These are phyloP conservation scores for Novymonas esmeraldas DNA, from an alignment of 208 protist species.

Conservation along the genomic window DNA sequence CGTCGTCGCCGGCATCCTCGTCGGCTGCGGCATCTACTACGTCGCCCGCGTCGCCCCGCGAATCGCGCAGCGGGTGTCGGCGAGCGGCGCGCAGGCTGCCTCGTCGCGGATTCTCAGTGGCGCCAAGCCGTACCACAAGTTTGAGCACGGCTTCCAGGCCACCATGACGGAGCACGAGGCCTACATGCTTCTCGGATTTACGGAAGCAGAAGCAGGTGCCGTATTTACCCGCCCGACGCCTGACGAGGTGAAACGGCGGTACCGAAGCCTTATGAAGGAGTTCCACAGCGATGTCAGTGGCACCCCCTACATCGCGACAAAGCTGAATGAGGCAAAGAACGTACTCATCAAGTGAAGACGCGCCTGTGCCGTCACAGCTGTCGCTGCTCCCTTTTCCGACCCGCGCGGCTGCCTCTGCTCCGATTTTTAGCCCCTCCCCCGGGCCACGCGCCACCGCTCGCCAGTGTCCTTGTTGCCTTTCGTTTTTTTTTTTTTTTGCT, in stretches of 20 bases:
- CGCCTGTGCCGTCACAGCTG: too few relatives aligned
- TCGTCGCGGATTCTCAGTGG: conserved; percentile 7
- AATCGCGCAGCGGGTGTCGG: conserved; percentile 47
- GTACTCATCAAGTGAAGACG: conserved; percentile 43
- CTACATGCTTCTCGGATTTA: conserved; percentile 66
- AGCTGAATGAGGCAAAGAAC: conserved; percentile 87
- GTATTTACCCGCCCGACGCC: conserved; percentile 35
- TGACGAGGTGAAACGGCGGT: conserved; percentile 70
- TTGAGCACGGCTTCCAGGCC: conserved; percentile 68
- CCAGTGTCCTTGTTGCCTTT: too few relatives aligned
- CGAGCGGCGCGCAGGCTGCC: conserved; percentile 1
- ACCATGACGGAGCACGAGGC: conserved; percentile 74
- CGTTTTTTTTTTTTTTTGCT: neutral
- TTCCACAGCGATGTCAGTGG: conserved; percentile 80
- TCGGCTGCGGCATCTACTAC: conserved; percentile 63
- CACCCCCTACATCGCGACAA: conserved; percentile 70
- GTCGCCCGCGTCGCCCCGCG: conserved; percentile 48
- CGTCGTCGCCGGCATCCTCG: conserved; percentile 44
- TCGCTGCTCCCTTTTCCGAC: too few relatives aligned
- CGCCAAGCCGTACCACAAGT: conserved; percentile 46
- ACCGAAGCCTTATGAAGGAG: conserved; percentile 70
- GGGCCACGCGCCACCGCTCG: too few relatives aligned
- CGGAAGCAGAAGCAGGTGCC: conserved; percentile 31
- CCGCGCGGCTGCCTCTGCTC: too few relatives aligned
- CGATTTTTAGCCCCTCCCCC: too few relatives aligned